phyloP scores from a whole-genome alignment of 2,329 filamentous ascomycete genomes.

The Colletotrichum horii region DNA sequence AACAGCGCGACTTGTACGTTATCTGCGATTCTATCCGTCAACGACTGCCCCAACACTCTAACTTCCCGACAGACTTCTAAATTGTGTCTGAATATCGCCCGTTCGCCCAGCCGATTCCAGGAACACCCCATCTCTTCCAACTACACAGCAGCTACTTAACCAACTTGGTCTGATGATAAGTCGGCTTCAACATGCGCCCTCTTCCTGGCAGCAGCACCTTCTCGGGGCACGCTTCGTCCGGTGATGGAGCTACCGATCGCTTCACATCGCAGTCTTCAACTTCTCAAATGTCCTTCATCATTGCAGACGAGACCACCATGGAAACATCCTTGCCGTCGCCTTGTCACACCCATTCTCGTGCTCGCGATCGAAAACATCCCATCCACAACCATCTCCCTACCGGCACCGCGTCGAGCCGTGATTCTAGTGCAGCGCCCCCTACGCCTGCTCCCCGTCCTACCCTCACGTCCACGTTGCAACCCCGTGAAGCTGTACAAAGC shows the following conservation, averaged over 20 bases:
- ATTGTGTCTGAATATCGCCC: neutral
- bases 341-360: constrained; percentile 27
- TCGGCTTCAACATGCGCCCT: constrained; percentile 45
- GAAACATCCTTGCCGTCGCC: constrained; percentile 39
- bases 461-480: constrained; percentile 27
- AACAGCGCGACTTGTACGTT: neutral
- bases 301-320: constrained; percentile 55
- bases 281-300: constrained; percentile 57
- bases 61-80: neutral
- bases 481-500: neutral
- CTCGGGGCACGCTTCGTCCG: constrained; percentile 23
- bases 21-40: neutral
- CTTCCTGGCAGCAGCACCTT: constrained; percentile 49
- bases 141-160: neutral
- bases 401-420: neutral
- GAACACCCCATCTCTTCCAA: neutral
- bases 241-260: constrained; percentile 7
- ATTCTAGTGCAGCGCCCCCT: neutral
- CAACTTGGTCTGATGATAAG: neutral
- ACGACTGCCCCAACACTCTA: neutral
- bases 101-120: neutral
- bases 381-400: neutral
- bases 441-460: neutral
- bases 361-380: constrained; percentile 39
- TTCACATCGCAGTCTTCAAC: constrained; percentile 27